phyloP scores from a whole-genome alignment of 495 filamentous ascomycete genomes.

The Tirmania nivea region DNA sequence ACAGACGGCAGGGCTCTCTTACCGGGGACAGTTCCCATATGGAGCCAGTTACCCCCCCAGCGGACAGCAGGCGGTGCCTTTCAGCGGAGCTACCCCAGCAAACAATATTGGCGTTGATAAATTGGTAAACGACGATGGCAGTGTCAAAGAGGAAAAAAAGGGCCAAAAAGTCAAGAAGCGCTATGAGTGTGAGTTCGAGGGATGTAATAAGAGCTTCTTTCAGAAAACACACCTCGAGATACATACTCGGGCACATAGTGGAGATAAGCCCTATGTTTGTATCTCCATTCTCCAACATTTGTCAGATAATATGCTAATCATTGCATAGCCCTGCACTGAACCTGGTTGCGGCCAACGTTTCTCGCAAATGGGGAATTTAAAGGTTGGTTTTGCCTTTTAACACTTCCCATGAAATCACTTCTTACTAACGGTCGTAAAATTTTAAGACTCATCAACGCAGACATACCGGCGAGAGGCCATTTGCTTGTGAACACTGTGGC shows the following conservation, averaged over 20 bases:
- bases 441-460: constrained; percentile 73
- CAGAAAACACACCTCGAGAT: constrained; percentile 92
- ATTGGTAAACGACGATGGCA: constrained; percentile 1
- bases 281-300: background rate
- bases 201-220: constrained; percentile 62
- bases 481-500: constrained; percentile 58
- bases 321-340: constrained; percentile 44
- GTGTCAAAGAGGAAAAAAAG: constrained; percentile 16
- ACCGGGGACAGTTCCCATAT: background rate
- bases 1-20: background rate
- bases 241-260: constrained; percentile 73
- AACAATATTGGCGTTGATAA: background rate
- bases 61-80: background rate
- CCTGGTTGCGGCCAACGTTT: constrained; percentile 59
- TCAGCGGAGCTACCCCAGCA: background rate
- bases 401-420: background rate
- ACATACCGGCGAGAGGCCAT: constrained; percentile 76
- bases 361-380: constrained; percentile 73
- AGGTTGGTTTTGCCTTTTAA: constrained; percentile 30
- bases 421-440: constrained; percentile 72
- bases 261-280: constrained; percentile 66
- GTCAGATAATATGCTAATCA: constrained; percentile 2
- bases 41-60: background rate
- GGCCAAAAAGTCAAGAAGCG: constrained; percentile 31
- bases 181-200: constrained; percentile 52